A percentile compares a stretch with the other conserved stretches of the same genome.
These are phyloP conservation scores for Cercospora zeina DNA, from an alignment of 2,329 filamentous ascomycete species.

Conservation along the genomic window DNA sequence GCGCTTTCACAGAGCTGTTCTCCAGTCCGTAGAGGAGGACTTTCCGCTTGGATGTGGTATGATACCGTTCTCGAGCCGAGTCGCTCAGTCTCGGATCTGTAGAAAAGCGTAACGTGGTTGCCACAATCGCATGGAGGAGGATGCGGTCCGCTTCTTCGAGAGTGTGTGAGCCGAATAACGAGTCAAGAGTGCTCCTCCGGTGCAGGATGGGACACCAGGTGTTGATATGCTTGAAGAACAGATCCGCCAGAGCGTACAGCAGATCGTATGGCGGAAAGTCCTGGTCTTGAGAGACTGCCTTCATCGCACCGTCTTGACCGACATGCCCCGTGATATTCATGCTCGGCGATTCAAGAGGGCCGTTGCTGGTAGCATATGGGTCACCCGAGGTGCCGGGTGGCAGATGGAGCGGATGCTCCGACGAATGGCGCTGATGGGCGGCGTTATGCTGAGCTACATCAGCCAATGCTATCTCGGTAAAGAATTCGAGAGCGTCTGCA, in stretches of 20 bases:
- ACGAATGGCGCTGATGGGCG: constrained; percentile 28
- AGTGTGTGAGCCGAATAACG: constrained; percentile 73
- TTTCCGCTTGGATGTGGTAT: constrained; percentile 78
- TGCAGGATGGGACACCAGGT: constrained; percentile 85
- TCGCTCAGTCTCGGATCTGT: constrained; percentile 72
- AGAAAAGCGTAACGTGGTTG: constrained; percentile 82
- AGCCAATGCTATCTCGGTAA: not conserved
- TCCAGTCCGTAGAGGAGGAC: constrained; percentile 86
- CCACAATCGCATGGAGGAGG: constrained; percentile 83
- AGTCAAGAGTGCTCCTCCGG: constrained; percentile 73
- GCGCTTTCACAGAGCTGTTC: constrained; percentile 81
- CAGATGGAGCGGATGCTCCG: constrained; percentile 27
- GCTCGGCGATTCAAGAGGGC: constrained; percentile 59
- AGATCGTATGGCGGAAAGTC: constrained; percentile 62
- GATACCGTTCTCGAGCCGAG: constrained; percentile 71
- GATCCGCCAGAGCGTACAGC: constrained; percentile 59
- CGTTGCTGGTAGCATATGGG: constrained; percentile 39
- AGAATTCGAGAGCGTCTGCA: not conserved
- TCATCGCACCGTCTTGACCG: constrained; percentile 26
- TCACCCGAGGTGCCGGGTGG: constrained; percentile 26
- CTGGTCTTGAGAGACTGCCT: constrained; percentile 43
- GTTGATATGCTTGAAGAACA: constrained; percentile 66
- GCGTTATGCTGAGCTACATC: constrained; percentile 22
- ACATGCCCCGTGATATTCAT: constrained; percentile 51
- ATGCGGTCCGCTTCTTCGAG: constrained; percentile 80